These are phyloP conservation scores for Hymenoscyphus fructigenus DNA, from an alignment of 2,329 filamentous ascomycete species.

Conservation along the genomic window DNA sequence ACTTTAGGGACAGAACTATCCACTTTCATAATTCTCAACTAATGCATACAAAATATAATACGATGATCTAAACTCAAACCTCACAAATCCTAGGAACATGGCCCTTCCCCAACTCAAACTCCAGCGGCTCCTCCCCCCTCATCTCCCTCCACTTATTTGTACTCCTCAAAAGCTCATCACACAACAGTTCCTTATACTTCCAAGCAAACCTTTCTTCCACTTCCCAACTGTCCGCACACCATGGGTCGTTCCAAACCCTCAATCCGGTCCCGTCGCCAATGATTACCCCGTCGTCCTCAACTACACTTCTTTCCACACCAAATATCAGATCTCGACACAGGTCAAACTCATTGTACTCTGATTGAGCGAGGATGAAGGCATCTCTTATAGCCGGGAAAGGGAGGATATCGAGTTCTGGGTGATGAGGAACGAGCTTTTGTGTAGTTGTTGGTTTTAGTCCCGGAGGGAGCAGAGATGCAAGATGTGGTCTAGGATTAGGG, in stretches of 20 bases:
- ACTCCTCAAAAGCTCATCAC: conserved; percentile 39
- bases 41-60: neutral
- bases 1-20: no score
- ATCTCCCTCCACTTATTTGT: conserved; percentile 40
- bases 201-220: conserved; percentile 44
- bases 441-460: conserved; percentile 40
- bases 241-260: conserved; percentile 51
- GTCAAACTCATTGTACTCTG: conserved; percentile 37
- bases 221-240: conserved; percentile 48
- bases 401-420: conserved; percentile 42
- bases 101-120: neutral
- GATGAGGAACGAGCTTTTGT: conserved; percentile 41
- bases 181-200: conserved; percentile 47
- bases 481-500: neutral
- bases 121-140: conserved; percentile 27
- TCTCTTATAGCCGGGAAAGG: conserved; percentile 42
- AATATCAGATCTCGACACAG: conserved; percentile 42
- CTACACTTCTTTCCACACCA: conserved; percentile 17
- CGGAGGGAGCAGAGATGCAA: conserved; percentile 13
- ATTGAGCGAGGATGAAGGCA: conserved; percentile 39
- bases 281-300: neutral
- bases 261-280: conserved; percentile 35
- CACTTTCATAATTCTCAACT: no score
- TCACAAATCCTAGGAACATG: neutral
- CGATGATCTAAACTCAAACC: neutral